Evolutionary conservation across 495 filamentous ascomycete species (phyloP).

Genomic region (Beverwykella pulmonaria): DNA sequence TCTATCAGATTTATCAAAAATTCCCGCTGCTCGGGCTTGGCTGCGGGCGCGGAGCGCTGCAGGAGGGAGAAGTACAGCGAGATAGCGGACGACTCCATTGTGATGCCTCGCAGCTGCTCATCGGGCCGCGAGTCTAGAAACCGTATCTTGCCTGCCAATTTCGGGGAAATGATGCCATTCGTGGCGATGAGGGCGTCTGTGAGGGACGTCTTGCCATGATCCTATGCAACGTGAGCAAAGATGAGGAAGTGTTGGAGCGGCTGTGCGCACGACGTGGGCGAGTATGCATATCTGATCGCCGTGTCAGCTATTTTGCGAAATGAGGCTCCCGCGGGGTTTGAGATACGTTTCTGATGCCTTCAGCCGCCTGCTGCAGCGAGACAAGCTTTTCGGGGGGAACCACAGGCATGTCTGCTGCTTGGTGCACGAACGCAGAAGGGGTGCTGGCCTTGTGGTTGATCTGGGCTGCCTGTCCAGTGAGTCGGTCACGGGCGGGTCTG

Average conservation of each 20-base stretch:
- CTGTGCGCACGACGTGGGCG: slow-evolving; percentile 81
- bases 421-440: neutral
- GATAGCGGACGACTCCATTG: slow-evolving; percentile 99
- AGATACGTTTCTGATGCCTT: slow-evolving; percentile 83
- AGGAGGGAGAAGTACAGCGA: slow-evolving; percentile 95
- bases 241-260: slow-evolving; percentile 1
- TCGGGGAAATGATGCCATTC: slow-evolving; percentile 98
- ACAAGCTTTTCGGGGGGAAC: slow-evolving; percentile 85
- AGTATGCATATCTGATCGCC: slow-evolving; percentile 85
- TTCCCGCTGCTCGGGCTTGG: slow-evolving; percentile 71
- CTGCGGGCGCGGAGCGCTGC: slow-evolving; percentile 67
- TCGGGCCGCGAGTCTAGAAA: slow-evolving; percentile 96
- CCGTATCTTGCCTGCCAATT: slow-evolving; percentile 95
- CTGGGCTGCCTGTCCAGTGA: slow-evolving; percentile 6
- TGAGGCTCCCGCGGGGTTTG: neutral
- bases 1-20: slow-evolving; percentile 98
- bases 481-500: neutral
- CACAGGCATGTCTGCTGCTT: slow-evolving; percentile 68
- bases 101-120: slow-evolving; percentile 95
- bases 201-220: slow-evolving; percentile 98
- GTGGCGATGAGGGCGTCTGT: slow-evolving; percentile 96
- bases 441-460: neutral
- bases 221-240: slow-evolving; percentile 50
- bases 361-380: slow-evolving; percentile 77
- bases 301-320: slow-evolving; percentile 38